A percentile compares a stretch with the other conserved stretches of the same genome.
Conservation (phyloP, 2,329 filamentous ascomycete genomes). For the Madurella fahalii region DNA sequence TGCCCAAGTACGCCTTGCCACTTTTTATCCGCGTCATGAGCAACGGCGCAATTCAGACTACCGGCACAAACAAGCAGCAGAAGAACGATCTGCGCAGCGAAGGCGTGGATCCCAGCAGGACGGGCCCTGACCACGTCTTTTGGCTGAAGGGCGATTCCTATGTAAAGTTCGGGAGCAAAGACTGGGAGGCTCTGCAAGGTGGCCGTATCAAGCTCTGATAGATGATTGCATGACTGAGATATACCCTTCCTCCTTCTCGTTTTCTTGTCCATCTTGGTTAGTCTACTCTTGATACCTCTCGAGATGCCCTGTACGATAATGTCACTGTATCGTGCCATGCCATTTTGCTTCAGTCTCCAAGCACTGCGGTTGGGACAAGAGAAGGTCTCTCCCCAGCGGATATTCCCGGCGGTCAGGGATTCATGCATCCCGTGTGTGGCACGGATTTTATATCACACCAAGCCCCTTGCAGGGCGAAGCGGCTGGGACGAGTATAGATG, state of each 20-base stretch:
- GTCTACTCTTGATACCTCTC: not conserved
- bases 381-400: no score
- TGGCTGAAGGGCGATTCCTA: constrained; percentile 68
- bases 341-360: no score
- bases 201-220: constrained; percentile 66
- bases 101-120: constrained; percentile 64
- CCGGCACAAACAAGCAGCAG: constrained; percentile 86
- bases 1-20: constrained; percentile 74
- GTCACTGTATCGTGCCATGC: no score
- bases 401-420: no score
- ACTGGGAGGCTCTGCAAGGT: constrained; percentile 65
- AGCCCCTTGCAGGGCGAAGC: no score
- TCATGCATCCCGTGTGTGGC: no score
- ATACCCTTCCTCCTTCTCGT: not conserved
- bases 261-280: not conserved
- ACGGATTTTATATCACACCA: no score
- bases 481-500: no score
- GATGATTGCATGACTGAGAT: not conserved
- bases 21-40: constrained; percentile 68
- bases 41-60: constrained; percentile 57
- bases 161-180: constrained; percentile 58
- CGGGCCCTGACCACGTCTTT: constrained; percentile 47
- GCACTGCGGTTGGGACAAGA: no score
- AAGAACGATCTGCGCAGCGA: constrained; percentile 69
- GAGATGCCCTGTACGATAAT: not conserved